Conservation (phyloP, 345 rosid species). For the Eucalyptus fibrosa region DNA sequence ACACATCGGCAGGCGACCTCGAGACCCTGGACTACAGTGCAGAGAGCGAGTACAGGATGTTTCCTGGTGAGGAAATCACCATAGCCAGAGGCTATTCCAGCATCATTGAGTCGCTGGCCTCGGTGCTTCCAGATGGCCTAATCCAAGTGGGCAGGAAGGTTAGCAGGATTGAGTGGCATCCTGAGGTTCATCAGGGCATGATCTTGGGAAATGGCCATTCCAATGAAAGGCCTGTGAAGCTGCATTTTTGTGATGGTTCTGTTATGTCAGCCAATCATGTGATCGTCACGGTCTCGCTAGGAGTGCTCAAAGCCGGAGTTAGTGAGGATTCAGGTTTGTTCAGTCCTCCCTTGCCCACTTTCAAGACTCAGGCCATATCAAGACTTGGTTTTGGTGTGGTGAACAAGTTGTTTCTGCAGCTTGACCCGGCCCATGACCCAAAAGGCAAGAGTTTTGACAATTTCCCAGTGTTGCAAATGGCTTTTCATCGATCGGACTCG, state of each 20-base stretch:
- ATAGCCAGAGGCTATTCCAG: constrained; percentile 81
- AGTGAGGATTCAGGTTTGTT: constrained; percentile 43
- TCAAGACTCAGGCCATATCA: constrained; percentile 68
- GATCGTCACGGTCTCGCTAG: constrained; percentile 79
- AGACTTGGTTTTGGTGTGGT: constrained; percentile 91
- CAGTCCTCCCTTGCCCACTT: constrained; percentile 61
- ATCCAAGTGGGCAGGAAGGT: constrained; percentile 63
- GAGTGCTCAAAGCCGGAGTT: constrained; percentile 78
- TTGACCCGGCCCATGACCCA: neutral
- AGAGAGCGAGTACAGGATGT: constrained; percentile 86
- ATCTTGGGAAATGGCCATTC: constrained; percentile 15
- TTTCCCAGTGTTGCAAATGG: constrained; percentile 69
- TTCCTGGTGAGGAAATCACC: constrained; percentile 94
- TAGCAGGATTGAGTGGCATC: constrained; percentile 59
- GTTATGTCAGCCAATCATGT: constrained; percentile 73
- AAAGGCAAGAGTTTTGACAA: neutral
- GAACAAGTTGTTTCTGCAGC: constrained; percentile 73
- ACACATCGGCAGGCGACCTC: constrained; percentile 85
- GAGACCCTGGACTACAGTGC: constrained; percentile 56
- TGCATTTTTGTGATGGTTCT: constrained; percentile 84
- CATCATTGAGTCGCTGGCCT: constrained; percentile 54
- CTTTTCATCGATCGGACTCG: constrained; percentile 44
- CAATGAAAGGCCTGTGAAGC: constrained; percentile 37
- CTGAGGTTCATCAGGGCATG: constrained; percentile 1
- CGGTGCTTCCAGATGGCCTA: constrained; percentile 59